Base-by-base conservation (phyloP, 441 rosid species). In the Gossypium davidsonii region DNA sequence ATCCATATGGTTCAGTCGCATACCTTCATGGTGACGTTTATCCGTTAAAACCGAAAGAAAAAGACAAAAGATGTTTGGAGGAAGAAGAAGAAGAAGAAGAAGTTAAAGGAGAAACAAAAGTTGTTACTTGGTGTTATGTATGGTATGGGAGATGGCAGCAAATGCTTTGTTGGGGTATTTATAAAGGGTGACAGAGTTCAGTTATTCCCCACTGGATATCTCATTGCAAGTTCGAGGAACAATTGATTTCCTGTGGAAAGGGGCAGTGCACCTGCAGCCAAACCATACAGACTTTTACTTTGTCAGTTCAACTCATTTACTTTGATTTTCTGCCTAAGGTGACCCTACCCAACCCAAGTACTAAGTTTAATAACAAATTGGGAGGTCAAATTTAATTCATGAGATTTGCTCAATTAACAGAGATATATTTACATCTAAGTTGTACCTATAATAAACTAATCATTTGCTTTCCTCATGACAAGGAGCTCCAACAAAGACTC, bases 1-100 rank as follows among this genome's bases (percentile, higher is more conserved):
- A 25, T 26, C 39, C 46, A 60, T 7, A 55, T 14, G 21, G 15
- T n/a, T 60, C 2, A 31, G 15, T 28, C 4, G 1, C 44, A 14
- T 17, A 49, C 60, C 72, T 52, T 68, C 60, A 52, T 68, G 48
- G 61, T 52, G 61, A 3, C 17, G 25, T 23, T 51, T 68, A 62
- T 62, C 48, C 1, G 7, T 8, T 9, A 42, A 64, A 17, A 56
- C 5, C 1, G 17, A 2, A 11, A 12, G 17, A 8, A 17, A 48
- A 3, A 66, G 70, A 57, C 2, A 9, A n/a, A 49, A 49, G 11
- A 42, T 20, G 11, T 3, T 11, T 3, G 52, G 52, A 64, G 34
- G 34, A 31, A 31, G 34, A 31, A 14, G 21, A 62, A 8, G 34
- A 31, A 31, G 34, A 31, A 14, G 18, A 44, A 65, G 53, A 42